phyloP scores from a whole-genome alignment of 352 stramenopile genomes.

The Poterioochromonas sp. region DNA sequence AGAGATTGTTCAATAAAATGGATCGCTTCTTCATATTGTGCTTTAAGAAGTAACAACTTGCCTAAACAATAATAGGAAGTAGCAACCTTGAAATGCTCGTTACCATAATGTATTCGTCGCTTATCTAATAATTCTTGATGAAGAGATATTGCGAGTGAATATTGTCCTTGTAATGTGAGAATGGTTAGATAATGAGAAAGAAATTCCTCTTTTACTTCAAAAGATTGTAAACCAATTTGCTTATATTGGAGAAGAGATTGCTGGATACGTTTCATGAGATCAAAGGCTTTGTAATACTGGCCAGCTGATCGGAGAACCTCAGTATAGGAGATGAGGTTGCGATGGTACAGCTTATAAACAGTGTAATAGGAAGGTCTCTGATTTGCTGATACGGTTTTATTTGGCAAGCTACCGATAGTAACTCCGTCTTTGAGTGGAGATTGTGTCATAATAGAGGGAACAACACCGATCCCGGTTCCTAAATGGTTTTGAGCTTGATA shows the following conservation, averaged over 20 bases:
- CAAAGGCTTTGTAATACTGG: constrained; percentile 7
- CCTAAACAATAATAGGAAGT: neutral
- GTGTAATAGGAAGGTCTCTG: too few relatives aligned
- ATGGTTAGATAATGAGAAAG: neutral
- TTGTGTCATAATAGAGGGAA: too few relatives aligned
- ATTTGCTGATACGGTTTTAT: too few relatives aligned
- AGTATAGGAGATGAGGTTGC: neutral
- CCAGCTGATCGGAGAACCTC: neutral
- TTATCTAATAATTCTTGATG: neutral
- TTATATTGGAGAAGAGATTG: neutral
- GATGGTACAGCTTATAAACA: neutral
- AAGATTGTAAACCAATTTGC: neutral
- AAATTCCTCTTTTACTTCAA: constrained; percentile 20
- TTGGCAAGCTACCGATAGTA: too few relatives aligned
- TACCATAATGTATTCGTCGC: neutral
- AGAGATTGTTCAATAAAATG: neutral
- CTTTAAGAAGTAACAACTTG: neutral
- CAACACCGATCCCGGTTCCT: too few relatives aligned
- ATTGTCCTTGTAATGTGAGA: neutral
- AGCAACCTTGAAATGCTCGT: neutral
- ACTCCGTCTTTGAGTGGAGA: too few relatives aligned
- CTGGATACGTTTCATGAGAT: neutral
- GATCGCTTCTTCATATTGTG: neutral
- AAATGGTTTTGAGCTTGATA: too few relatives aligned
- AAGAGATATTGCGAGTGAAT: neutral